Conservation (phyloP, 129 eudicot species). For the Oenanthe sinensis region DNA sequence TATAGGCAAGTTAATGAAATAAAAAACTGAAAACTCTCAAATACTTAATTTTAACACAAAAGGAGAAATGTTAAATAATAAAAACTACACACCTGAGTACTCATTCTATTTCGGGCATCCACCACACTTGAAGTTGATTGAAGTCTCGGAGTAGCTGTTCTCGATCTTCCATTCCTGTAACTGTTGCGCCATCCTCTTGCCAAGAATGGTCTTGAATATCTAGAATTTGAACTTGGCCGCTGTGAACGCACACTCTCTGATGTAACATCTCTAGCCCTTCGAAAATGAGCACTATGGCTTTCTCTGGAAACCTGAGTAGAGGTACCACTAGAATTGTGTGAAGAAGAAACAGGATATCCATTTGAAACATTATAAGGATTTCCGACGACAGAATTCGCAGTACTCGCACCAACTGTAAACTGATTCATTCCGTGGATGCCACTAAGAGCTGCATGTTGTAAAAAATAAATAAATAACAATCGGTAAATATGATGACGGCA, state of each 20-base stretch:
- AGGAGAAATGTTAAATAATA: not conserved
- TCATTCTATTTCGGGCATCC: constrained; percentile 35
- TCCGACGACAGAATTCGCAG: constrained; percentile 5
- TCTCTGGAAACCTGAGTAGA: constrained; percentile 32
- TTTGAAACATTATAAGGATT: constrained; percentile 17
- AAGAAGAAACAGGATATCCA: constrained; percentile 27
- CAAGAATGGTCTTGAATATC: constrained; percentile 35
- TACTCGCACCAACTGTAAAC: constrained; percentile 25
- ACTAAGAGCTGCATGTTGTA: constrained; percentile 17
- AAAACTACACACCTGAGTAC: constrained; percentile 29
- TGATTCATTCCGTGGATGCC: constrained; percentile 35
- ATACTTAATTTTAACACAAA: not conserved
- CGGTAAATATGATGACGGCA: too few species aligned
- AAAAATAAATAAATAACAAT: not conserved
- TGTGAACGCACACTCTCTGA: constrained; percentile 23
- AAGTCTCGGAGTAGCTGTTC: constrained; percentile 30
- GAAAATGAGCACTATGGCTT: constrained; percentile 27
- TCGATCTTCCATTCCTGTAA: constrained; percentile 47
- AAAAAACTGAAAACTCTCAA: not conserved
- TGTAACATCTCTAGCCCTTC: constrained; percentile 29
- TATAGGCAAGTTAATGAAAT: not conserved
- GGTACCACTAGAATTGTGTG: constrained; percentile 25
- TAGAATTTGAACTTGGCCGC: constrained; percentile 28
- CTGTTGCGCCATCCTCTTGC: constrained; percentile 40
- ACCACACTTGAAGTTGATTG: constrained; percentile 20